A percentile compares a stretch with the other conserved stretches of the same genome.
phyloP scores from a whole-genome alignment of 1,284 basidiomycete genomes.

The Apiotrichum gamsii region DNA sequence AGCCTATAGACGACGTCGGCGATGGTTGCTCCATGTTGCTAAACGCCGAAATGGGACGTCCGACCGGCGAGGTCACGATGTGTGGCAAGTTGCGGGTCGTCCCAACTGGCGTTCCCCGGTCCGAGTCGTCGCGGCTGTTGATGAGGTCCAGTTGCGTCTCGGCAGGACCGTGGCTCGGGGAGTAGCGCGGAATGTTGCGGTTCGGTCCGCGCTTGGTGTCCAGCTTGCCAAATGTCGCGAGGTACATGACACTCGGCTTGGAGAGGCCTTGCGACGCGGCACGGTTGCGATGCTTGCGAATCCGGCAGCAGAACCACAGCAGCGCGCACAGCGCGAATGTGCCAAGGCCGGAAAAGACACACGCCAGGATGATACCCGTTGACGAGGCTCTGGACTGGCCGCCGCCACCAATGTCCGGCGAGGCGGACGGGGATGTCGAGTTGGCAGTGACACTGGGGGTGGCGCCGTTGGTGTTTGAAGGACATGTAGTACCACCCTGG shows the following conservation, averaged over 20 bases:
- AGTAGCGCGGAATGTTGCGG: background rate
- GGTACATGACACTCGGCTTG: conserved; percentile 6
- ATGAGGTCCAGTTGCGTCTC: conserved; percentile 25
- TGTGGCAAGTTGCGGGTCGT: background rate
- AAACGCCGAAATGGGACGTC: background rate
- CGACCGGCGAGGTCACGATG: background rate
- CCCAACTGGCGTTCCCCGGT: background rate
- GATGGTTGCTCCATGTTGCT: background rate
- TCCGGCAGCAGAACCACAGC: conserved; percentile 44
- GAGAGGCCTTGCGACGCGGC: conserved; percentile 8
- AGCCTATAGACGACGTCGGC: no score
- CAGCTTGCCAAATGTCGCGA: conserved; percentile 7
- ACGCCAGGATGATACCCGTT: conserved; percentile 50
- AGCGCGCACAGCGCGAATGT: conserved; percentile 41
- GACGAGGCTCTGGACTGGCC: background rate
- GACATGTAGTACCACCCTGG: conserved; percentile 31
- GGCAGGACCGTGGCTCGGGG: background rate
- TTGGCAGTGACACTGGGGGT: conserved; percentile 11
- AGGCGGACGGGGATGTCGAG: background rate
- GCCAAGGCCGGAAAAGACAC: conserved; percentile 52
- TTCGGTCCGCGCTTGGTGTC: conserved; percentile 2
- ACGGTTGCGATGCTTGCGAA: conserved; percentile 21
- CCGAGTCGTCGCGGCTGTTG: conserved; percentile 2
- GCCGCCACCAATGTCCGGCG: background rate
- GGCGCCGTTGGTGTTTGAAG: conserved; percentile 11